Evolutionary conservation across 306 rosid species (phyloP).

Genomic region (Hippophae tibetana): DNA sequence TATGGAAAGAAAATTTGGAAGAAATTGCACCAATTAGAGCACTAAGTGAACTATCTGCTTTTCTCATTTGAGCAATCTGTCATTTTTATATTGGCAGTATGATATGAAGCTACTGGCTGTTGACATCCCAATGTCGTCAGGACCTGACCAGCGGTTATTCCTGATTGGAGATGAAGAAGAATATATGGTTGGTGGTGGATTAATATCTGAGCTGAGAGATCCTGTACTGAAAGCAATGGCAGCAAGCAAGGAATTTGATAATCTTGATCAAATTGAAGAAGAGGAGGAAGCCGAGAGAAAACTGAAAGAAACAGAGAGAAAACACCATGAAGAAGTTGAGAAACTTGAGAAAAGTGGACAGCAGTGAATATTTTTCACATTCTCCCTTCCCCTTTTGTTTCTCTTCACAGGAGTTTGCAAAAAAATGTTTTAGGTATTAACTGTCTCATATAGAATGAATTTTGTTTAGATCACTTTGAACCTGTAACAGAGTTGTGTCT

Average conservation of each 20-base stretch:
- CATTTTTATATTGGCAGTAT: conserved; percentile 45
- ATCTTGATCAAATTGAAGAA: conserved; percentile 73
- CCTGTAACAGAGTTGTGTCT: conserved; percentile 15
- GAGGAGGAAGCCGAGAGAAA: conserved; percentile 75
- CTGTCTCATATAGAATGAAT: conserved; percentile 11
- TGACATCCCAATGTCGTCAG: conserved; percentile 93
- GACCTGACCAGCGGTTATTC: conserved; percentile 81
- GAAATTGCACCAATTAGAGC: conserved; percentile 1
- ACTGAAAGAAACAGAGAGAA: conserved; percentile 61
- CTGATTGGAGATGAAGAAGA: conserved; percentile 73
- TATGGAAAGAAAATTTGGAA: no score
- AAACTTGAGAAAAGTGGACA: conserved; percentile 56
- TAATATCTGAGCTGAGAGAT: conserved; percentile 70
- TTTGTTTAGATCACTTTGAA: conserved; percentile 22
- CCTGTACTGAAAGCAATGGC: conserved; percentile 92
- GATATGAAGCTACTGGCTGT: conserved; percentile 82
- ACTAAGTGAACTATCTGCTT: not conserved
- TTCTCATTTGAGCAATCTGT: conserved; percentile 16
- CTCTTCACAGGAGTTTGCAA: conserved; percentile 19
- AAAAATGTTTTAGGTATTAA: conserved; percentile 19
- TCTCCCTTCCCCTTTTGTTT: conserved; percentile 9
- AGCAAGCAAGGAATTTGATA: conserved; percentile 77
- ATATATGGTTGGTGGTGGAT: conserved; percentile 84
- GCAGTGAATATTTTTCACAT: conserved; percentile 17
- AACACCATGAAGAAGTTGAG: conserved; percentile 60